Base-by-base conservation (phyloP, 2,329 filamentous ascomycete genomes). In the Malbranchea cinnamomea region DNA sequence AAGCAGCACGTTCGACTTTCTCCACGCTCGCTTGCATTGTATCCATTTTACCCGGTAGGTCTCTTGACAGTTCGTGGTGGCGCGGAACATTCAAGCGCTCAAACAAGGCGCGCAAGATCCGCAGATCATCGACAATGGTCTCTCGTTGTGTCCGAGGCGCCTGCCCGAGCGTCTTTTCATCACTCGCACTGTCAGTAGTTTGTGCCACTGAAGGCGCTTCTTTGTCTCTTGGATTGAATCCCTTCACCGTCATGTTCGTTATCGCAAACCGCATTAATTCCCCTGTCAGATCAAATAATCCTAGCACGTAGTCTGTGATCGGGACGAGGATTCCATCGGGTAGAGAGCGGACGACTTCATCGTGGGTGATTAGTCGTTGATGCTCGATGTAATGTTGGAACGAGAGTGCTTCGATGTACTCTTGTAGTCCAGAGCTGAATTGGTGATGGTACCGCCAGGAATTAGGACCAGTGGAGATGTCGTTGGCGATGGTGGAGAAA, bases 191-290 rank as follows among this genome's bases (percentile, higher is more conserved):
- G 20, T 39, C 27, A 12, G 39, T 35, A 8, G 32, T 35, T n/a
- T n/a, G n/a, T n/a, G n/a, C n/a, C n/a, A n/a, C n/a, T 20, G 28
- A 35, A 17, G 19, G 45, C 30, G 19, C 36, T 22, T 41, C 27
- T 29, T 32, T 36, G 33, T 29, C 38, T 35, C 37, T 39, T 49
- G 59, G 13, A 68, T 50, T 23, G 57, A 58, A 15, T 9, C 78
- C 78, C 5, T 63, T 75, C 4, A 84, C 78, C 1, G 84, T 84
- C 51, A 92, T 79, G 15, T 75, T 74, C 4, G 85, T 85, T 29
- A 93, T 89, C 0, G 83, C 84, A 55, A 94, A 95, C 17, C 85
- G 71, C 89, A 98, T 98, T 62, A 95, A 66, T 60, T 98, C 89
- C 22, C 89, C 89, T 1, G 85, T 85, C 42, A 95, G 69, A 53